These are phyloP conservation scores for Talaromyces sp. DNA, from an alignment of 2,329 filamentous ascomycete species.

Conservation along the genomic window DNA sequence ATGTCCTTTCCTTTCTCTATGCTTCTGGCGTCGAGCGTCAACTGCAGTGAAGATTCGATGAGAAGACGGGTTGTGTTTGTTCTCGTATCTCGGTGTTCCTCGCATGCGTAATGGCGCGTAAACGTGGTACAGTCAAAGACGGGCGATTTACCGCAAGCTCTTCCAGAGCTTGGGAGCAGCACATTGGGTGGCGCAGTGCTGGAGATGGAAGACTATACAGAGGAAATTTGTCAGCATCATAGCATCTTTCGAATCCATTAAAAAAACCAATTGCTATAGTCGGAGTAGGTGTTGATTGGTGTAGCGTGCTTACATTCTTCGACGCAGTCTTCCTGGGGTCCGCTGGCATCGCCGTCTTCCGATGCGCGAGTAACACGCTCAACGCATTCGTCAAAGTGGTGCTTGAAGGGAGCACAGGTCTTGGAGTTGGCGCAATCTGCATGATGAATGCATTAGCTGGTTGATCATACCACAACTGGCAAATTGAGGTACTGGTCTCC, in stretches of 20 bases:
- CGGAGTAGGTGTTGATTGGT: not conserved
- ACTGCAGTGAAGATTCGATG: not conserved
- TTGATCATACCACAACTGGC: not conserved
- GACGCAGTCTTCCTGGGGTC: conserved; percentile 86
- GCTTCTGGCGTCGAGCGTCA: conserved; percentile 5
- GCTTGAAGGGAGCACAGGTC: conserved; percentile 82
- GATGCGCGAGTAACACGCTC: conserved; percentile 75
- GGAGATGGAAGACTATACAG: conserved; percentile 86
- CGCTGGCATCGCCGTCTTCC: conserved; percentile 68
- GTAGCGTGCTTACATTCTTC: conserved; percentile 81
- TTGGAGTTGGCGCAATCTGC: conserved; percentile 85
- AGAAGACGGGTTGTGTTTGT: not conserved
- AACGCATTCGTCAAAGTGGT: conserved; percentile 97
- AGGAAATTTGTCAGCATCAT: not conserved
- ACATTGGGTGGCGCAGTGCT: conserved; percentile 89
- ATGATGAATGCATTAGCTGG: not conserved
- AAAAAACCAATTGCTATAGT: not conserved
- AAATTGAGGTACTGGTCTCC: not conserved
- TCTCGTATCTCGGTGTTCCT: not conserved
- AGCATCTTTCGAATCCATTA: not conserved
- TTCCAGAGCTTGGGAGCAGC: conserved; percentile 95
- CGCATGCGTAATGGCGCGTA: conserved; percentile 5
- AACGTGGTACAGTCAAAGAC: not conserved
- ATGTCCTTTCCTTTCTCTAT: conserved; percentile 11
- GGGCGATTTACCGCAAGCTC: conserved; percentile 70